Base-by-base conservation (phyloP, 106 monocot species). In the Phalaenopsis aphrodite region DNA sequence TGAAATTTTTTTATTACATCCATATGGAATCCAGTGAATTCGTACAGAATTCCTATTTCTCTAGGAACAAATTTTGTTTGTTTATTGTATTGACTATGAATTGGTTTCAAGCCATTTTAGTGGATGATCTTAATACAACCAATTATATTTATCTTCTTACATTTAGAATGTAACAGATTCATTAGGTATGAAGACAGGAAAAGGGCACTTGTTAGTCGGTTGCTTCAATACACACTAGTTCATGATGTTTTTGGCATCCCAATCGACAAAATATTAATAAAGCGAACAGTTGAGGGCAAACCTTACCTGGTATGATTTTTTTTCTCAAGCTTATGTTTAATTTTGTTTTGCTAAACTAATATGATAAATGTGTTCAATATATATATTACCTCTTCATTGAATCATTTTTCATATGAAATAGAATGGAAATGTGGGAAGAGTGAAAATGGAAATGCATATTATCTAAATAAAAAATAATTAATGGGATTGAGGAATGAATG, bases 211-310 rank as follows among this genome's bases (percentile, higher is more conserved):
- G 88, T 94, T 46, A 92, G 96, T 66, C 84, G 92, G 45, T 85
- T 94, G 81, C 94, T 98, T 78, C 97, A 98, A 73, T 94, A 92
- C 80, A 77, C 86, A 8, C 82, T 97, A 68, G 86, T 89, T 38
- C 89, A 89, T 84, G 82, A 92, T 82, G 80, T 87, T 77, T 75
- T 89, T 12, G 80, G 77, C 14, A 83, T 92, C 21, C 82, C 89
- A 21, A 83, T 82, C 38, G 80, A 87, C 57, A 85, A 84, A 76
- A 87, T 92, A 42, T 71, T 68, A 78, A 85, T 92, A 78, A 43
- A 80, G 12, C 83, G 92, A 48, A 92, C 89, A 41, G 37, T 52
- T 64, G 89, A 87, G 78, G 92, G 92, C 49, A 92, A 89, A 78
- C 92, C 89, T 68, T 92, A 87, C 78, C 76, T 89, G 89, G 89